phyloP scores from a whole-genome alignment of 2,329 filamentous ascomycete genomes.

The Apiospora marii region DNA sequence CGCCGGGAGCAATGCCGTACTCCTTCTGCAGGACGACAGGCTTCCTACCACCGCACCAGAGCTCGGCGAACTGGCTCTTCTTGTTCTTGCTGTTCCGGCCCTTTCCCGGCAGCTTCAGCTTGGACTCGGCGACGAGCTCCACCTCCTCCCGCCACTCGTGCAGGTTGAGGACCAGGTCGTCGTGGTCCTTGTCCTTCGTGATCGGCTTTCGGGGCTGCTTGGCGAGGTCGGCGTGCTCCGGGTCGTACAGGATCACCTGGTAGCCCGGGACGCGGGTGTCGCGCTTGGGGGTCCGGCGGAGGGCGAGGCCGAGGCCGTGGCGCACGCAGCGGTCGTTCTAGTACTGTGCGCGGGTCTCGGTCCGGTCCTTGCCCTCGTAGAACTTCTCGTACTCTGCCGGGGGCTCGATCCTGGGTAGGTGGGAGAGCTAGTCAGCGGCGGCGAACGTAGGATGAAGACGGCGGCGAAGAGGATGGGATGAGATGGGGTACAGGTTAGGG shows the following conservation, averaged over 20 bases:
- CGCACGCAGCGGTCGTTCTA: conserved; percentile 22
- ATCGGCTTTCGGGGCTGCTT: not conserved
- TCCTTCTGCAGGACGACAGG: not conserved
- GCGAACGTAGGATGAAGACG: not conserved
- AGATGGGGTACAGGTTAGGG: too few relatives aligned
- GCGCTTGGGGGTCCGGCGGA: not conserved
- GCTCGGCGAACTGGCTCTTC: not conserved
- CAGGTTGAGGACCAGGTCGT: not conserved
- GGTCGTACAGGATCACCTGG: conserved; percentile 23
- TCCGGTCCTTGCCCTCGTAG: not conserved
- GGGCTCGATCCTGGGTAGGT: not conserved
- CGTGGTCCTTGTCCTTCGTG: not conserved
- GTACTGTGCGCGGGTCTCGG: conserved; percentile 4
- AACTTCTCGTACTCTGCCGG: not conserved
- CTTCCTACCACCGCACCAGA: conserved; percentile 4
- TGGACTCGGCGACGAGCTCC: not conserved
- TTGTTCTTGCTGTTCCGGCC: too few relatives aligned
- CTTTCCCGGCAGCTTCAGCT: not conserved
- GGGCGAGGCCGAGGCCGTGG: conserved; percentile 22
- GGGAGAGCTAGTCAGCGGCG: not conserved
- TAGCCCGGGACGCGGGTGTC: not conserved
- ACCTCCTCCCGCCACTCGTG: conserved; percentile 19
- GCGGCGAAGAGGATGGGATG: not conserved
- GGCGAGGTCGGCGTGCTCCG: not conserved
- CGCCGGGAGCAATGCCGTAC: not conserved